Percentiles rank a stretch among this genome's conserved stretches.
These are phyloP conservation scores for Fennellomyces sp. DNA, from an alignment of 371 early-diverging fungal genomes.

Conservation along the genomic window DNA sequence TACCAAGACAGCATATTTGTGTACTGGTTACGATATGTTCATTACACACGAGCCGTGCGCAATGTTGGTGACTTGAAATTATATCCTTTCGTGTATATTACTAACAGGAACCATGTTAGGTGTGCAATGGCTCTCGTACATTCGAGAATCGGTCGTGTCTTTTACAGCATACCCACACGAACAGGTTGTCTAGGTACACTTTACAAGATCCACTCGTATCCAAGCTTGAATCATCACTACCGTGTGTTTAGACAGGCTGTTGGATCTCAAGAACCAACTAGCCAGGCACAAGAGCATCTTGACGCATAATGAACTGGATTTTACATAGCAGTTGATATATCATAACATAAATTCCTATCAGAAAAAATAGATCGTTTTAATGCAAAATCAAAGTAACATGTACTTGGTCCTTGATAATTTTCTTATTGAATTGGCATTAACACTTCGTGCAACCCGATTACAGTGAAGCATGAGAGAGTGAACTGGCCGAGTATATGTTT, in stretches of 20 bases:
- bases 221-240: slow-evolving; percentile 74
- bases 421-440: no score
- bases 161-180: slow-evolving; percentile 61
- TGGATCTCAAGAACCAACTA: background rate
- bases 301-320: slow-evolving; percentile 1
- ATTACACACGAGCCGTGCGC: slow-evolving; percentile 70
- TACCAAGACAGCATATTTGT: slow-evolving; percentile 48
- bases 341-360: no score
- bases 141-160: slow-evolving; percentile 77
- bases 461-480: background rate
- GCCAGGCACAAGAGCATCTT: background rate
- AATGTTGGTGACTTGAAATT: slow-evolving; percentile 62
- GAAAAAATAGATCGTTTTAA: no score
- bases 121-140: slow-evolving; percentile 83
- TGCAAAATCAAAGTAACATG: background rate
- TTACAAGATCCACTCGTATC: slow-evolving; percentile 73
- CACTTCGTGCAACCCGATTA: no score
- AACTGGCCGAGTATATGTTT: background rate
- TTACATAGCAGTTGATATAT: background rate
- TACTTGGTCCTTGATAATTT: no score
- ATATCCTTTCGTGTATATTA: no score
- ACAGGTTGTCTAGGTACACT: slow-evolving; percentile 71
- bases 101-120: no score
- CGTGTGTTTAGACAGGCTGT: slow-evolving; percentile 31
- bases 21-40: slow-evolving; percentile 66